These are phyloP conservation scores for Venturia nashicola DNA, from an alignment of 2,329 filamentous ascomycete genomes.

Conservation along the genomic window DNA sequence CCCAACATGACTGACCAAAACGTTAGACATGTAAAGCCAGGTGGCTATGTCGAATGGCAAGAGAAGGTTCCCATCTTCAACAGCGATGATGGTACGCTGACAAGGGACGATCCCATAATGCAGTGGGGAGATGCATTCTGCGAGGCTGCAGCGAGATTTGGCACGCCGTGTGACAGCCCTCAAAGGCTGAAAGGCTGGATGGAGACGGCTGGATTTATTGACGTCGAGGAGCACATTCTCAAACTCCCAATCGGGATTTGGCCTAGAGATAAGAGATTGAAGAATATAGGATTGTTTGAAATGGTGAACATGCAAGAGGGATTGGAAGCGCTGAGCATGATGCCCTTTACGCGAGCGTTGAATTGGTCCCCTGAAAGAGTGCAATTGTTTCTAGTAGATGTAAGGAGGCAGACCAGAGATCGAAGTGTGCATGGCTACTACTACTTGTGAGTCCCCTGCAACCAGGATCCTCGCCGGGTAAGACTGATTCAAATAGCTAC, in stretches of 20 bases:
- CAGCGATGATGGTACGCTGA: constrained; percentile 25
- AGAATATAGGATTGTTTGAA: constrained; percentile 16
- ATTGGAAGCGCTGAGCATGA: constrained; percentile 17
- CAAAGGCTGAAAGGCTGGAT: constrained; percentile 25
- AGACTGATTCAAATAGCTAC: neutral
- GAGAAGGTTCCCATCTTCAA: constrained; percentile 32
- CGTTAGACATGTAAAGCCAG: constrained; percentile 24
- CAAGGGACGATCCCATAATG: constrained; percentile 17
- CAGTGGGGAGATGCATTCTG: constrained; percentile 5
- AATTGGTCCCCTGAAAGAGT: constrained; percentile 18
- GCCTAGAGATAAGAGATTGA: constrained; percentile 16
- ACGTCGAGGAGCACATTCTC: constrained; percentile 13
- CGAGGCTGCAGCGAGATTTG: constrained; percentile 12
- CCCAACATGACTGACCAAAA: neutral
- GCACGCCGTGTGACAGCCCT: constrained; percentile 15
- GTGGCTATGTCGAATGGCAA: constrained; percentile 40
- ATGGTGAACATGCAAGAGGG: constrained; percentile 17
- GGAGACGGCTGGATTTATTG: constrained; percentile 21
- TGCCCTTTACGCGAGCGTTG: constrained; percentile 15
- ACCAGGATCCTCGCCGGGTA: neutral
- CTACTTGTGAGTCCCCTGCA: neutral
- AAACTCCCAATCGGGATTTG: constrained; percentile 15
- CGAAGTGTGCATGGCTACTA: constrained; percentile 17
- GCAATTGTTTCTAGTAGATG: constrained; percentile 15
- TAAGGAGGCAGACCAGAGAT: constrained; percentile 14